A percentile compares a stretch with the other conserved stretches of the same genome.
phyloP scores from a whole-genome alignment of 1,139 yeast species.

The Yamadazyma songkhlaensis region DNA sequence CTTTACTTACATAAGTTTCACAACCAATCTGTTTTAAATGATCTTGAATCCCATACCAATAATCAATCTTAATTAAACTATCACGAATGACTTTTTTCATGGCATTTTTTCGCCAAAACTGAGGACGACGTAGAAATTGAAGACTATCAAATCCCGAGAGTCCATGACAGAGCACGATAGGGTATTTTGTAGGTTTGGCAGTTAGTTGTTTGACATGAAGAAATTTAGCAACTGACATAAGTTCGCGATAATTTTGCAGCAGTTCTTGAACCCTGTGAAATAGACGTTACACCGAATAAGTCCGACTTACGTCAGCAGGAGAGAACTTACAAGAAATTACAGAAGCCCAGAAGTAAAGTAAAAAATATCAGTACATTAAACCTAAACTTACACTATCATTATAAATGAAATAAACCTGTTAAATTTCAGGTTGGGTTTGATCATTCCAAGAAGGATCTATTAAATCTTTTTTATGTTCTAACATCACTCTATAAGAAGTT shows the following conservation, averaged over 20 bases:
- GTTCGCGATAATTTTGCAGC: too few relatives aligned
- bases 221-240: not conserved
- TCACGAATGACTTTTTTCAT: conserved; percentile 13
- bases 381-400: too few relatives aligned
- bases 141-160: conserved; percentile 74
- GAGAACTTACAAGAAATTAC: too few relatives aligned
- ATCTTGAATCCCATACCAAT: conserved; percentile 78
- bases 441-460: conserved; percentile 71
- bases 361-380: too few relatives aligned
- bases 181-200: conserved; percentile 42
- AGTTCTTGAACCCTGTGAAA: too few relatives aligned
- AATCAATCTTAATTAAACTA: conserved; percentile 42
- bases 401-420: not conserved
- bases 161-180: conserved; percentile 82
- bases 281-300: too few relatives aligned
- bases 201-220: not conserved
- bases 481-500: conserved; percentile 82
- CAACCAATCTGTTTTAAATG: conserved; percentile 62
- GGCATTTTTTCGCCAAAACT: conserved; percentile 10
- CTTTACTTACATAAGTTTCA: conserved; percentile 68
- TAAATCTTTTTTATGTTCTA: conserved; percentile 68
- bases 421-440: conserved; percentile 5
- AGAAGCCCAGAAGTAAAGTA: too few relatives aligned
- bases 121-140: conserved; percentile 41
- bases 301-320: too few relatives aligned